A percentile compares a stretch with the other conserved stretches of the same genome.
Conservation (phyloP, 2,329 filamentous ascomycete genomes). For the Exophiala bonariae region DNA sequence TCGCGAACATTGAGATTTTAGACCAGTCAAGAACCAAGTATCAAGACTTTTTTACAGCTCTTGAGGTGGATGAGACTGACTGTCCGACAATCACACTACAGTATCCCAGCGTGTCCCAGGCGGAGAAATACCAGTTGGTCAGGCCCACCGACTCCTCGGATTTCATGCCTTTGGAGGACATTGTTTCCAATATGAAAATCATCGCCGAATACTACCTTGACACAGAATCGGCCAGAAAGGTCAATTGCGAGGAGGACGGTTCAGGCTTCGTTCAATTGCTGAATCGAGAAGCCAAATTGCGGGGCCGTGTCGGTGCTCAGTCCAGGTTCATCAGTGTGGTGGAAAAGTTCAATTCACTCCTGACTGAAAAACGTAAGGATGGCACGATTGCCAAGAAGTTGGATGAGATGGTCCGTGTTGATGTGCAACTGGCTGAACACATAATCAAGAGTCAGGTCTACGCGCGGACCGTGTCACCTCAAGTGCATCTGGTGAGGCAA, state of each 20-base stretch:
- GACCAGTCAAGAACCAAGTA: conserved; percentile 32
- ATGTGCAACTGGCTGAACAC: conserved; percentile 71
- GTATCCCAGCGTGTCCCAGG: conserved; percentile 73
- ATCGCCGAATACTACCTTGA: conserved; percentile 77
- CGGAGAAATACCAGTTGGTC: conserved; percentile 75
- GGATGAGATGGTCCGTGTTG: conserved; percentile 66
- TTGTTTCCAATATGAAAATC: conserved; percentile 67
- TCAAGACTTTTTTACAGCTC: conserved; percentile 38
- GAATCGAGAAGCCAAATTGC: conserved; percentile 68
- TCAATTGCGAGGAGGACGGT: conserved; percentile 71
- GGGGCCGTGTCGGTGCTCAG: conserved; percentile 36
- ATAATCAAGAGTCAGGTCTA: conserved; percentile 81
- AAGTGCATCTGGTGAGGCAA: conserved; percentile 77
- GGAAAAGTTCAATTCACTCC: conserved; percentile 71
- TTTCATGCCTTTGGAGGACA: conserved; percentile 66
- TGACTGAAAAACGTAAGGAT: conserved; percentile 65
- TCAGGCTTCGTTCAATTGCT: conserved; percentile 67
- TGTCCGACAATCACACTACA: conserved; percentile 64
- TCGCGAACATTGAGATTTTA: conserved; percentile 44
- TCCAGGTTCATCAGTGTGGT: conserved; percentile 73
- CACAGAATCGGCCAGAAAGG: conserved; percentile 63
- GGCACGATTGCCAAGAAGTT: conserved; percentile 74
- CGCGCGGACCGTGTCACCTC: conserved; percentile 85
- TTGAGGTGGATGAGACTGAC: conserved; percentile 49
- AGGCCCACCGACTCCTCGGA: conserved; percentile 73